phyloP scores from a whole-genome alignment of 371 early-diverging fungal genomes.

The Basidiobolus meristosporus region DNA sequence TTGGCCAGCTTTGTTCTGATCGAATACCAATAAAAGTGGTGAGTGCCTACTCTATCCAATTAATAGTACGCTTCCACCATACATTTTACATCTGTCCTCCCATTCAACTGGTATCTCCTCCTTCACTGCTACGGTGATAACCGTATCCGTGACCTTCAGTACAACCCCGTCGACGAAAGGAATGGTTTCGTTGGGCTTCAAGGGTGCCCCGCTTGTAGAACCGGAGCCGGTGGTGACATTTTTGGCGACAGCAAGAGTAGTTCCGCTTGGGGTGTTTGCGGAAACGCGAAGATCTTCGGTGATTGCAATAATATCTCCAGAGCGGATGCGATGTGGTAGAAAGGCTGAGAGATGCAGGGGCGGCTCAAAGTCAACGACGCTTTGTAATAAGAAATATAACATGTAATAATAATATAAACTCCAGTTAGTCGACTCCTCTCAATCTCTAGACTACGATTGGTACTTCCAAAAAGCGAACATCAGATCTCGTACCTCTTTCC shows the following conservation, averaged over 20 bases:
- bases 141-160: conserved; percentile 28
- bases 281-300: conserved; percentile 23
- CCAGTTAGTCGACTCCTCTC: too few relatives aligned
- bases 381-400: background rate
- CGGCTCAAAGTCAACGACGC: conserved; percentile 2
- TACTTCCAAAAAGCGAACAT: background rate
- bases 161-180: conserved; percentile 24
- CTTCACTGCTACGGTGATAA: conserved; percentile 40
- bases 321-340: conserved; percentile 39
- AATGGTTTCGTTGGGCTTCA: background rate
- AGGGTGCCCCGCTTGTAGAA: too few relatives aligned
- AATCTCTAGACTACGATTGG: too few relatives aligned
- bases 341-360: conserved; percentile 6
- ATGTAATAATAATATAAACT: background rate
- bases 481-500: background rate
- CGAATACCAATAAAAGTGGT: background rate
- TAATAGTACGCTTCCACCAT: conserved; percentile 1
- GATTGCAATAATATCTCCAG: conserved; percentile 59
- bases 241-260: too few relatives aligned
- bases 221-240: too few relatives aligned
- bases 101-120: conserved; percentile 39
- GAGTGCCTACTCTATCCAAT: background rate
- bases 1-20: conserved; percentile 39
- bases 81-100: conserved; percentile 47
- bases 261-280: too few relatives aligned